Evolutionary conservation across 2,329 filamentous ascomycete genomes (phyloP), one percentile per base, ranked within the genome.

Genomic region (Pseudocercospora musae): DNA sequence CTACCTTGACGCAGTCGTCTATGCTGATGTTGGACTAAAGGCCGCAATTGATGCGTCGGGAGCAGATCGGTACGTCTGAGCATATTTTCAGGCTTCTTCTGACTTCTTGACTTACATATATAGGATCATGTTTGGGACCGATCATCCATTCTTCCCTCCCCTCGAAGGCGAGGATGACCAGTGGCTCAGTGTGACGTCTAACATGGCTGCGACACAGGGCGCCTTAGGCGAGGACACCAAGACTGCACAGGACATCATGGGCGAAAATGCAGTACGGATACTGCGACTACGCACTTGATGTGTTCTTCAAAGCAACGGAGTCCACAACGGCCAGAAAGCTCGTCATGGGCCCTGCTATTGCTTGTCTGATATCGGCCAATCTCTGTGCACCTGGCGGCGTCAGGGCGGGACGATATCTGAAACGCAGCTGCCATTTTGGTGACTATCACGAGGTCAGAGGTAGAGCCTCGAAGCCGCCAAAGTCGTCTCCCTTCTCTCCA

Each of bases 121-220:
- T 37, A 62, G 65, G 37, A 53, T 67, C n/a, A 64, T 66, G 66
- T 68, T 68, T 78, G 81, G 90, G 25, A 93, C 90, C 0, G 90
- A 93, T 73, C 89, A 93, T 74, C 90, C 90, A 0, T 93, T 94
- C 78, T 94, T 94, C 76, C 90, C 90, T n/a, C 90, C 90, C 0
- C 76, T 92, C 18, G 82, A 81, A 31, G 80, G 78, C 37, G 85
- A 87, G 55, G 85, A 86, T 62, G 81, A 85, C 66, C 83, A 87
- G 69, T 92, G 89, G 89, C 82, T 87, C 70, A 91, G 89, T 71
- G 88, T 91, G 3, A 84, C 78, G 57, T 80, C 80, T 40, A 87
- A 87, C 66, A 82, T 81, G 64, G 69, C 78, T 5, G 85, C 86
- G 5, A 85, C 88, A n/a, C 74, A 78, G 15, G 78, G 77, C 9